These are phyloP conservation scores for Blastobotrys attinorum DNA, from an alignment of 805 yeast genomes.

Conservation along the genomic window DNA sequence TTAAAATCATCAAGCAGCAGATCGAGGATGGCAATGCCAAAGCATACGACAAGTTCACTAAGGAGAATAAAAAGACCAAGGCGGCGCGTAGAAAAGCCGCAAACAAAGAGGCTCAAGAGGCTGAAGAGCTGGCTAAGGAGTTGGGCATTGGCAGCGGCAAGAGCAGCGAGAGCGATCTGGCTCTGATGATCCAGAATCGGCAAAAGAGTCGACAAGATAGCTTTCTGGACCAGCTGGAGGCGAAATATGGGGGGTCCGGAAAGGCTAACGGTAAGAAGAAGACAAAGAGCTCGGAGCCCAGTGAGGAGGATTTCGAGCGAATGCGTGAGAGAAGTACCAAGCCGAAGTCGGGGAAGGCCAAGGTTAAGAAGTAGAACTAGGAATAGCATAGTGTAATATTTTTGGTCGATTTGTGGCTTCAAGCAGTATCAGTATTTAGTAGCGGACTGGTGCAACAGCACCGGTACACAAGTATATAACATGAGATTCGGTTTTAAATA, in stretches of 20 bases:
- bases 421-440: too few species aligned
- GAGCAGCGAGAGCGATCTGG: constrained; percentile 26
- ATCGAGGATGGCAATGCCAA: constrained; percentile 34
- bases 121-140: constrained; percentile 53
- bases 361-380: neutral
- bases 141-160: constrained; percentile 25
- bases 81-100: constrained; percentile 39
- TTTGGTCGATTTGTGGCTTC: too few species aligned
- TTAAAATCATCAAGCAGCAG: constrained; percentile 41
- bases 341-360: neutral
- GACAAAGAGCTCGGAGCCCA: neutral
- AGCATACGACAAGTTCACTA: constrained; percentile 38
- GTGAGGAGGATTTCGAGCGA: constrained; percentile 4
- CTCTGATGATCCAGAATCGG: constrained; percentile 30
- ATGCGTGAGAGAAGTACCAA: neutral
- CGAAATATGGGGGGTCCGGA: constrained; percentile 29
- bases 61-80: constrained; percentile 33
- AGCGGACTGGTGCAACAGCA: too few species aligned
- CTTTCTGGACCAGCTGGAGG: constrained; percentile 27
- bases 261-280: constrained; percentile 8
- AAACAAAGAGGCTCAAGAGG: constrained; percentile 37
- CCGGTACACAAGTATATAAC: too few species aligned
- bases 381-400: neutral
- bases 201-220: constrained; percentile 21
- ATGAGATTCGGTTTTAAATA: too few species aligned